Evolutionary conservation across 2,329 filamentous ascomycete genomes (phyloP).

Genomic region (Chaetomiaceae sp.): DNA sequence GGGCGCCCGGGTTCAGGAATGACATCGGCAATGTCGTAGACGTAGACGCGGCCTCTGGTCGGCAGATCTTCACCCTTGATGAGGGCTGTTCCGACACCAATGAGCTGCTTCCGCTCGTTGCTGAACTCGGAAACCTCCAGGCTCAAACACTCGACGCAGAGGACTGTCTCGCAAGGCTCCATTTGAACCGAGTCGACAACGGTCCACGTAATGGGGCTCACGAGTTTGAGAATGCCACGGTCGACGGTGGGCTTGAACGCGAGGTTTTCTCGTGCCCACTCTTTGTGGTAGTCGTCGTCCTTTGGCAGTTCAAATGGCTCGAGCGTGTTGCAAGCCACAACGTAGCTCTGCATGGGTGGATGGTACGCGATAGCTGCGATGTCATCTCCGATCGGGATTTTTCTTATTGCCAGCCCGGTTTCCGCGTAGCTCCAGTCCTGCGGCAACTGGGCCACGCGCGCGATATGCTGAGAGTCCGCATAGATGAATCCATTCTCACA

Average conservation of each 20-base stretch:
- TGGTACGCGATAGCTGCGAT: constrained; percentile 74
- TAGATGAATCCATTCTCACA: constrained; percentile 83
- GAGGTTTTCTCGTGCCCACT: constrained; percentile 71
- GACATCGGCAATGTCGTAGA: constrained; percentile 88
- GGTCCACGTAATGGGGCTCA: constrained; percentile 72
- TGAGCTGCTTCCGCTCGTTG: constrained; percentile 75
- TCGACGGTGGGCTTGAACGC: constrained; percentile 62
- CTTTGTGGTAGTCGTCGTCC: constrained; percentile 77
- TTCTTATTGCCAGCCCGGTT: constrained; percentile 69
- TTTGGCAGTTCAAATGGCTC: constrained; percentile 79
- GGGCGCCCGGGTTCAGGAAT: constrained; percentile 82
- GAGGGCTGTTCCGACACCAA: constrained; percentile 80
- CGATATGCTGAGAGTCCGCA: constrained; percentile 65
- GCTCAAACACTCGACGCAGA: constrained; percentile 76
- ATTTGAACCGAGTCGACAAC: constrained; percentile 73
- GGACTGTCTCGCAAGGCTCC: constrained; percentile 69
- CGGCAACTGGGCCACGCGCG: constrained; percentile 71
- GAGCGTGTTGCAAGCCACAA: constrained; percentile 63
- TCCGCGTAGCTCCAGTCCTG: constrained; percentile 63
- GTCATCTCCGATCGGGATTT: constrained; percentile 65
- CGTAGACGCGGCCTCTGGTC: constrained; percentile 77
- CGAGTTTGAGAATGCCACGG: constrained; percentile 69
- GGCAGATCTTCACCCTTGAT: constrained; percentile 88
- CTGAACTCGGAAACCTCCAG: constrained; percentile 90
- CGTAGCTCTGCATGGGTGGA: constrained; percentile 67